Base-by-base conservation (phyloP, 371 early-diverging fungal species). In the Quaeritorhiza haematococci region DNA sequence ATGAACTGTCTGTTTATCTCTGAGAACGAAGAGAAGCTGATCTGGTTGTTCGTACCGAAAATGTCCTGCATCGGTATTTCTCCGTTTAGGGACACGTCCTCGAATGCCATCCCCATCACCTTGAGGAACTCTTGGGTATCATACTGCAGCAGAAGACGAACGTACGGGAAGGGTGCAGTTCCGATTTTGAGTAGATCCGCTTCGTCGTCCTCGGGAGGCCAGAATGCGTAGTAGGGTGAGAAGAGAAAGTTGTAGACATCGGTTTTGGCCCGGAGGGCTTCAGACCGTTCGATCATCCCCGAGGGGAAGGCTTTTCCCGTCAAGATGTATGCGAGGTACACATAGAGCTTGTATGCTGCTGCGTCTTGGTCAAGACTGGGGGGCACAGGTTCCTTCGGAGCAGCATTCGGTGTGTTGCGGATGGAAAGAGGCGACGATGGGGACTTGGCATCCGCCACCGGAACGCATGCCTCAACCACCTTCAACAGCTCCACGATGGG, bases 181-280 rank as follows among this genome's bases (percentile, higher is more conserved):
- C 76, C 64, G 17, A 72, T 76, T 24, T 68, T 26, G 23, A 69
- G 68, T 1, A 72, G 21, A 21, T 6, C 62, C n/a, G 43, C 67
- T 33, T 82, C 78, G 7, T 75, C 21, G 23, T 81, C 80, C 0
- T 73, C 68, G 5, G 81, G 82, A 0, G 88, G 90, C 90, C 88
- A 87, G 23, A 78, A 76, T 6, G 83, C 81, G 63, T 85, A 83
- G 17, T 79, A 70, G 3, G 85, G 84, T 0, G 89, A 88, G 53
- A 89, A 85, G 0, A 91, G 77, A 64, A 91, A 87, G 1, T 85
- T 85, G 59, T 85, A 91, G 0, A 89, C 75, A 4, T 87, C 84
- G n/a, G 79, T 79, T 53, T 84, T 80, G 10, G 88, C 89, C 7
- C 78, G 76, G 33, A 80, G 72, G 3, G 87, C 84, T 51, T 83